phyloP scores from a whole-genome alignment of 495 filamentous ascomycete genomes.

The Halenospora varia region DNA sequence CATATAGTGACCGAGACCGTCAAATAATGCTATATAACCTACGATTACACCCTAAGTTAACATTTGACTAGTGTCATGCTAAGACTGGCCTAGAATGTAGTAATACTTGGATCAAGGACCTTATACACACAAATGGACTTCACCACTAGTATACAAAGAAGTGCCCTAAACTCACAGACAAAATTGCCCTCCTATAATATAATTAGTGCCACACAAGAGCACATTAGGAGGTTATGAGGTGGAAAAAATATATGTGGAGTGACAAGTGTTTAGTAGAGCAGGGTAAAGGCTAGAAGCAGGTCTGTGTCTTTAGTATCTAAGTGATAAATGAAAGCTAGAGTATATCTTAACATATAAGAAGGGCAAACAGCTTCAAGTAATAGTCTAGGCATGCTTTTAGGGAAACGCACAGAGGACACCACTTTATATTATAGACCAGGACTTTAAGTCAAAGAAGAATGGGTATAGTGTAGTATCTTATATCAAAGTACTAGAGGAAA shows the following conservation, averaged over 20 bases:
- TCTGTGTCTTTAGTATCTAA: constrained; percentile 15
- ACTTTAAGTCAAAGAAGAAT: constrained; percentile 21
- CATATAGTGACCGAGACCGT: not conserved
- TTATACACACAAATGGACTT: not conserved
- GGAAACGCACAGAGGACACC: constrained; percentile 1
- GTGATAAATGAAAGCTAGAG: constrained; percentile 18
- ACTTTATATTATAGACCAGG: constrained; percentile 15
- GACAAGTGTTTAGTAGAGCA: too few species aligned
- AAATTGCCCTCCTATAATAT: constrained; percentile 9
- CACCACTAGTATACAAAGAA: constrained; percentile 8
- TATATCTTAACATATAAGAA: constrained; percentile 20
- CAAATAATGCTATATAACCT: not conserved
- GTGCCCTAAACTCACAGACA: constrained; percentile 8
- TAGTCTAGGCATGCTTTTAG: constrained; percentile 22
- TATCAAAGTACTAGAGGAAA: constrained; percentile 10
- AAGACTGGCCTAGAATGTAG: constrained; percentile 1
- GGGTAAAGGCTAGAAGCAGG: constrained; percentile 10
- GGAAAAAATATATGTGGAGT: constrained; percentile 23
- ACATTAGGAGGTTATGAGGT: constrained; percentile 7
- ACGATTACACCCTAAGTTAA: not conserved
- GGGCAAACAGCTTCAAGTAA: constrained; percentile 20
- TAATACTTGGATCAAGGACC: constrained; percentile 7
- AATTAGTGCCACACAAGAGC: constrained; percentile 6
- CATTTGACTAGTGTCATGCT: not conserved
- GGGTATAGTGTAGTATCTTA: constrained; percentile 10